These are phyloP conservation scores for Beauveria australis DNA, from an alignment of 2,329 filamentous ascomycete species.

Conservation along the genomic window DNA sequence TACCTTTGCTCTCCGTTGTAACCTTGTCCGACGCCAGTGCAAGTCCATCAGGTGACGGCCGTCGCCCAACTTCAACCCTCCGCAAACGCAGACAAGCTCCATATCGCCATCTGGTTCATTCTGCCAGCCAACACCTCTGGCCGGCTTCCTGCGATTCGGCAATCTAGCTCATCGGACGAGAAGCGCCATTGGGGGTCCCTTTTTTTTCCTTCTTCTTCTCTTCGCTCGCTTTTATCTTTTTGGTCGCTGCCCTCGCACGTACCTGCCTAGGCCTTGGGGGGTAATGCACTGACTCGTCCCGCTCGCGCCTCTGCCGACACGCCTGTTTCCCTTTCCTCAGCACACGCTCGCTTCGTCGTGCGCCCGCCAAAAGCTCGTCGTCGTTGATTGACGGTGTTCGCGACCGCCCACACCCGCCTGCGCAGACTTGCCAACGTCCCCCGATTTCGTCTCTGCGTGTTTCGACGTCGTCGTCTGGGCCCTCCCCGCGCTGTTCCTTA, in stretches of 20 bases:
- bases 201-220: not conserved
- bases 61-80: constrained; percentile 1
- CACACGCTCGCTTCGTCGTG: not conserved
- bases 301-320: constrained; percentile 5
- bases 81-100: not conserved
- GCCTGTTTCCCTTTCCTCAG: not conserved
- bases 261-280: not conserved
- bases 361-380: not conserved
- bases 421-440: not conserved
- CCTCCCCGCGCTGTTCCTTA: not conserved
- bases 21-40: not conserved
- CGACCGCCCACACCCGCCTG: not conserved
- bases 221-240: not conserved
- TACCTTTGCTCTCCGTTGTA: not conserved
- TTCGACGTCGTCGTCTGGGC: not conserved
- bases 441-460: not conserved
- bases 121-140: not conserved
- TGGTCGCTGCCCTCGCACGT: not conserved
- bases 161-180: not conserved
- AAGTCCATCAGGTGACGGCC: constrained; percentile 5
- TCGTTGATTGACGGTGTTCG: not conserved
- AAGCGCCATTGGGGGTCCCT: not conserved
- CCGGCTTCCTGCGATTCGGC: not conserved
- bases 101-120: not conserved
- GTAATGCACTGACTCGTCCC: constrained; percentile 11